Evolutionary conservation across 2,329 filamentous ascomycete genomes (phyloP).

Genomic region (Coniella vitis): DNA sequence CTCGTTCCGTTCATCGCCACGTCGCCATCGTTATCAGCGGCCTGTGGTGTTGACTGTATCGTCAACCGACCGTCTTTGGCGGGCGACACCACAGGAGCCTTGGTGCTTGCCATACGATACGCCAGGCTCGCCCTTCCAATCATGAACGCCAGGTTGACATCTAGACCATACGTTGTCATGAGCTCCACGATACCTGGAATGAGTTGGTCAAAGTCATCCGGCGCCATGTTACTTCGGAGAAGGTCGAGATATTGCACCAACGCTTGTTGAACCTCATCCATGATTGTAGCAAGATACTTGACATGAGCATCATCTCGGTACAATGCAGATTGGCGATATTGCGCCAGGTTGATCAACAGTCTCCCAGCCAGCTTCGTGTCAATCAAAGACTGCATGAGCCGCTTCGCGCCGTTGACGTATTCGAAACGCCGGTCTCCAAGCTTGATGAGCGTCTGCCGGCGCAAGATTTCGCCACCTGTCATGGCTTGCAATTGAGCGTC

Average conservation of each 20-base stretch:
- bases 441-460: constrained; percentile 71
- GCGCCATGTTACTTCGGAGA: constrained; percentile 69
- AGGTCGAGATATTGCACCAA: constrained; percentile 86
- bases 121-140: constrained; percentile 70
- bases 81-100: constrained; percentile 3
- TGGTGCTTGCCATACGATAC: constrained; percentile 43
- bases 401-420: constrained; percentile 65
- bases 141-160: constrained; percentile 75
- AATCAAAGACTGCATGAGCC: constrained; percentile 72
- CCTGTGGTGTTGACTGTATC: constrained; percentile 19
- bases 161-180: constrained; percentile 71
- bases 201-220: constrained; percentile 68
- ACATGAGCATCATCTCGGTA: constrained; percentile 72
- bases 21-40: constrained; percentile 51
- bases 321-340: constrained; percentile 82
- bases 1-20: constrained; percentile 30
- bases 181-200: constrained; percentile 71
- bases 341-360: constrained; percentile 82
- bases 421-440: constrained; percentile 78
- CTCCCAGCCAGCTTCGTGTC: constrained; percentile 73
- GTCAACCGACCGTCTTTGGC: constrained; percentile 27
- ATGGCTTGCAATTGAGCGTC: constrained; percentile 83
- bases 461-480: constrained; percentile 75
- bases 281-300: constrained; percentile 79
- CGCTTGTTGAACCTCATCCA: constrained; percentile 84